These are phyloP conservation scores for Fusarium guadeloupense DNA, from an alignment of 2,329 filamentous ascomycete species.

Conservation along the genomic window DNA sequence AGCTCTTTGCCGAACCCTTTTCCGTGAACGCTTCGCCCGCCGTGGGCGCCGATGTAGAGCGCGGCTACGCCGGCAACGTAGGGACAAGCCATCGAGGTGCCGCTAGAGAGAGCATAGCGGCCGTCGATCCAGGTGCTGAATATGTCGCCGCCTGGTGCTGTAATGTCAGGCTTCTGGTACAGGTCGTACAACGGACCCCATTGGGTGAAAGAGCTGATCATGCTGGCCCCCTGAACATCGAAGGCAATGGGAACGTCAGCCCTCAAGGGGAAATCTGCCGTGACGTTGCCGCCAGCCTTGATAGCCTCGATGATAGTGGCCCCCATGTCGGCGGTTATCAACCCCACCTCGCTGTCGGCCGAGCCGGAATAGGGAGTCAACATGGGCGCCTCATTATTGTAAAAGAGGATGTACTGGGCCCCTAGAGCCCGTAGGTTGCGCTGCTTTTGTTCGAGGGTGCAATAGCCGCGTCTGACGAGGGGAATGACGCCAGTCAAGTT, in stretches of 20 bases:
- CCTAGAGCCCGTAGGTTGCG: slow-evolving; percentile 41
- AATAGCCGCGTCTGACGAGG: slow-evolving; percentile 44
- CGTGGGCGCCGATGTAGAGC: slow-evolving; percentile 47
- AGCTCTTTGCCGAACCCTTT: slow-evolving; percentile 44
- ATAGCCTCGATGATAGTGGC: slow-evolving; percentile 41
- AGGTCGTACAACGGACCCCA: slow-evolving; percentile 43
- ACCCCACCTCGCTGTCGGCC: slow-evolving; percentile 27
- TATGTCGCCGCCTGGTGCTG: slow-evolving; percentile 52
- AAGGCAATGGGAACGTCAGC: slow-evolving; percentile 33
- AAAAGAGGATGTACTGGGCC: slow-evolving; percentile 45
- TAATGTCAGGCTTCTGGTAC: slow-evolving; percentile 55
- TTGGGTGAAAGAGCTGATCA: no score
- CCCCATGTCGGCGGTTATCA: slow-evolving; percentile 26
- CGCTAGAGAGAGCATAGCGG: slow-evolving; percentile 51
- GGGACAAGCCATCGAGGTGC: slow-evolving; percentile 60
- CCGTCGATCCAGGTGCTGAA: slow-evolving; percentile 53
- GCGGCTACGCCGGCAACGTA: slow-evolving; percentile 56
- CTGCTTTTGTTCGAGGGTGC: slow-evolving; percentile 45
- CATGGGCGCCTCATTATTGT: slow-evolving; percentile 37
- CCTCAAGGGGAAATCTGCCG: slow-evolving; percentile 42
- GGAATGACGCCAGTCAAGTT: slow-evolving; percentile 33
- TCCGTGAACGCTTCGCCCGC: slow-evolving; percentile 46
- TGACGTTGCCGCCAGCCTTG: slow-evolving; percentile 41
- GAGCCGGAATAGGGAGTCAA: slow-evolving; percentile 3
- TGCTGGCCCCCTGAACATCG: not conserved